Percentiles rank a stretch among this genome's conserved stretches.
phyloP scores from a whole-genome alignment of 2,329 filamentous ascomycete species.

The Alternaria ventricosa region DNA sequence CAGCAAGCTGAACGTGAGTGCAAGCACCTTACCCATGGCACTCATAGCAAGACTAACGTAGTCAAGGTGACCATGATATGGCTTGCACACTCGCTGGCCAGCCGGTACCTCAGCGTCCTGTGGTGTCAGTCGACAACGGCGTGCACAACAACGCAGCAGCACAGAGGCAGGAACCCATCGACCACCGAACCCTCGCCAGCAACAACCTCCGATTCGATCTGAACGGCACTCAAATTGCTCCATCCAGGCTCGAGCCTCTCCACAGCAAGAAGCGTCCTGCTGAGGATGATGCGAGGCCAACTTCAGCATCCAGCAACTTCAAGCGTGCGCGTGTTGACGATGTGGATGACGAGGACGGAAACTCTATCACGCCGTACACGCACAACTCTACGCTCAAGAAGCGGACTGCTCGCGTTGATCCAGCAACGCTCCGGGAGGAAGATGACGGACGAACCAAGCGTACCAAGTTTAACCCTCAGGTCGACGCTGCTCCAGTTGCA shows the following conservation, averaged over 20 bases:
- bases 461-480: not conserved
- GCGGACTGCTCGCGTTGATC: not conserved
- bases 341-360: not conserved
- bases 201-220: not conserved
- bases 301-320: not conserved
- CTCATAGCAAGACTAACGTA: not conserved
- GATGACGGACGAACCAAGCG: not conserved
- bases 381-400: not conserved
- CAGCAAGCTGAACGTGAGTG: not conserved
- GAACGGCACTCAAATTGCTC: too few relatives aligned
- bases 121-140: not conserved
- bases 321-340: not conserved
- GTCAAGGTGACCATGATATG: slow-evolving; percentile 18
- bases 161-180: too few relatives aligned
- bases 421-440: not conserved
- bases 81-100: slow-evolving; percentile 11
- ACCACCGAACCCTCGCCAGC: not conserved
- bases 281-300: not conserved
- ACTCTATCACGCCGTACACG: not conserved
- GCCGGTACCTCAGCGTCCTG: not conserved
- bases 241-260: too few relatives aligned
- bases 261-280: not conserved
- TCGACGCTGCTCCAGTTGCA: too few relatives aligned
- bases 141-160: not conserved
- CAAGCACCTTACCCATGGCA: not conserved